Percentiles rank a stretch among this genome's conserved stretches.
These are phyloP conservation scores for Escallonia rubra DNA, from an alignment of 129 eudicot genomes.

Conservation along the genomic window DNA sequence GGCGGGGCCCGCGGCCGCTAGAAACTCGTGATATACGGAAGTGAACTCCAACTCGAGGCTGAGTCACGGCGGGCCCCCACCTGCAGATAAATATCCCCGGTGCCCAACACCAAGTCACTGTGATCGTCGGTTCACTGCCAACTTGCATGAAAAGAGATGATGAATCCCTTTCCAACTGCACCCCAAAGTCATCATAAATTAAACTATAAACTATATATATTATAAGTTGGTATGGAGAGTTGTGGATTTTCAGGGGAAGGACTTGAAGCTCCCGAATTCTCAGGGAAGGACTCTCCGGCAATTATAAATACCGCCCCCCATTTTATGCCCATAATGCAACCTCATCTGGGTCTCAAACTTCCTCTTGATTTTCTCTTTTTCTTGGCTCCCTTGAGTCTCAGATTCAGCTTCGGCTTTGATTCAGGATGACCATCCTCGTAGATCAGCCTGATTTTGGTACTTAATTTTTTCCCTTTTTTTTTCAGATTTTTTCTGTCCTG, in stretches of 20 bases:
- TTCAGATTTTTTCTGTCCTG: not conserved
- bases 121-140: too few relatives aligned
- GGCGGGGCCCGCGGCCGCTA: too few relatives aligned
- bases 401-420: not conserved
- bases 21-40: too few relatives aligned
- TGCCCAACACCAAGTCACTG: too few relatives aligned
- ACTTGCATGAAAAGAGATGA: too few relatives aligned
- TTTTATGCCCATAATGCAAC: not conserved
- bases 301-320: conserved; percentile 40
- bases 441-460: conserved; percentile 47
- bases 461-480: too few relatives aligned
- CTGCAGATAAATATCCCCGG: too few relatives aligned
- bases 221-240: conserved; percentile 14
- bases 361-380: not conserved
- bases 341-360: not conserved
- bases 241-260: conserved; percentile 56
- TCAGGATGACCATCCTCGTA: conserved; percentile 49
- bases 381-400: not conserved
- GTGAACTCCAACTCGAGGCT: conserved; percentile 13
- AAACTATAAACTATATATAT: too few relatives aligned
- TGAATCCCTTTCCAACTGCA: too few relatives aligned
- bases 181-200: too few relatives aligned
- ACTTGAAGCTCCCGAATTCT: conserved; percentile 37
- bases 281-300: conserved; percentile 75
- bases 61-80: conserved; percentile 29